Evolutionary conservation across 2,329 filamentous ascomycete genomes (phyloP).

Genomic region (Niveomyces coronatus): DNA sequence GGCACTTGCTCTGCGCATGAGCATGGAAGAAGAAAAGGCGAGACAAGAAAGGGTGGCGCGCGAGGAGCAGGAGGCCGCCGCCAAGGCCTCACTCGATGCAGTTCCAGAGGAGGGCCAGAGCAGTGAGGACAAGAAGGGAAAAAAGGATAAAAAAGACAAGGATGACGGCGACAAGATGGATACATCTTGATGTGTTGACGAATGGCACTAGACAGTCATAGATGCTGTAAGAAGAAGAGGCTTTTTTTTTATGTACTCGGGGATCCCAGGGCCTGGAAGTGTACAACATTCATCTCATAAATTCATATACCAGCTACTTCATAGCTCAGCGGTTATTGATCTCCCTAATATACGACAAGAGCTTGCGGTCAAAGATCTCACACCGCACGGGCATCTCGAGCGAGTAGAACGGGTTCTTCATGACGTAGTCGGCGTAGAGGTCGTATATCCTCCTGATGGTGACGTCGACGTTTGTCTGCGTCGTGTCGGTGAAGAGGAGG

Average conservation of each 20-base stretch:
- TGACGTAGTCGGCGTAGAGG: slow-evolving; percentile 91
- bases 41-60: slow-evolving; percentile 77
- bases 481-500: slow-evolving; percentile 81
- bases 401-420: slow-evolving; percentile 99
- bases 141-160: slow-evolving; percentile 48
- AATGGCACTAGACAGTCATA: not conserved
- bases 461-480: slow-evolving; percentile 77
- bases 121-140: slow-evolving; percentile 38
- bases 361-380: slow-evolving; percentile 84
- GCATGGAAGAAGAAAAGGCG: slow-evolving; percentile 95
- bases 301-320: too few species aligned
- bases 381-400: slow-evolving; percentile 95
- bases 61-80: slow-evolving; percentile 60
- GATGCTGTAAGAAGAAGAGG: not conserved
- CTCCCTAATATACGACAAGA: slow-evolving; percentile 70
- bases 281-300: too few species aligned
- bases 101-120: slow-evolving; percentile 73
- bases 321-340: slow-evolving; percentile 45
- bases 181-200: slow-evolving; percentile 53
- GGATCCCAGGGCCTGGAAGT: too few species aligned
- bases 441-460: slow-evolving; percentile 84
- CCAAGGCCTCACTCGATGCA: slow-evolving; percentile 66
- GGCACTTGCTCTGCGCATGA: slow-evolving; percentile 90
- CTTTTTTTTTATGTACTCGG: too few species aligned
- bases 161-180: slow-evolving; percentile 73